Conservation (phyloP, 306 rosid species). For the Lathyrus tuberosus region DNA sequence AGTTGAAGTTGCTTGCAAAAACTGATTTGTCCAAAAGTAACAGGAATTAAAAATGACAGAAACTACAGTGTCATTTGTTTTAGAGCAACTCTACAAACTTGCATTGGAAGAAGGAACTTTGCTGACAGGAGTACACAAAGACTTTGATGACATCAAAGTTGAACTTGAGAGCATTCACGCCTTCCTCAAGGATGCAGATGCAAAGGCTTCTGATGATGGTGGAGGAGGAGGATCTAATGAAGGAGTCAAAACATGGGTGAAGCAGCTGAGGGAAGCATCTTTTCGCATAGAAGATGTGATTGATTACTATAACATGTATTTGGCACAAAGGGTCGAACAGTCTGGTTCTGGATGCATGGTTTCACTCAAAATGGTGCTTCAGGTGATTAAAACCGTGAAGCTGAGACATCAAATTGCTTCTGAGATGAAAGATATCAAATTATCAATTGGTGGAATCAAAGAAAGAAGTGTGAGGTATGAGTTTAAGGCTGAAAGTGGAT, state of each 20-base stretch:
- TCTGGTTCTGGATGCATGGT: no score
- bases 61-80: no score
- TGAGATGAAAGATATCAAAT: slow-evolving; percentile 29
- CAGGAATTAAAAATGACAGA: no score
- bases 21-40: no score
- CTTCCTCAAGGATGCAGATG: not conserved
- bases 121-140: no score
- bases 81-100: no score
- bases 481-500: not conserved
- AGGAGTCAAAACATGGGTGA: not conserved
- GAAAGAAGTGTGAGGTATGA: slow-evolving; percentile 39
- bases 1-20: no score
- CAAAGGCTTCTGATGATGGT: not conserved
- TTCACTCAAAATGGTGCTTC: no score
- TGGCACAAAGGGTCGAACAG: no score
- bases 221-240: no score
- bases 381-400: no score
- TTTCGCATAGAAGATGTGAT: not conserved
- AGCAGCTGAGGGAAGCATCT: not conserved
- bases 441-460: slow-evolving; percentile 18
- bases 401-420: not conserved
- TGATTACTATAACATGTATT: not conserved
- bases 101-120: no score
- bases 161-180: not conserved
- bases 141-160: not conserved